Conservation (phyloP, 2,329 filamentous ascomycete species). For the Byssochlamys sp. region DNA sequence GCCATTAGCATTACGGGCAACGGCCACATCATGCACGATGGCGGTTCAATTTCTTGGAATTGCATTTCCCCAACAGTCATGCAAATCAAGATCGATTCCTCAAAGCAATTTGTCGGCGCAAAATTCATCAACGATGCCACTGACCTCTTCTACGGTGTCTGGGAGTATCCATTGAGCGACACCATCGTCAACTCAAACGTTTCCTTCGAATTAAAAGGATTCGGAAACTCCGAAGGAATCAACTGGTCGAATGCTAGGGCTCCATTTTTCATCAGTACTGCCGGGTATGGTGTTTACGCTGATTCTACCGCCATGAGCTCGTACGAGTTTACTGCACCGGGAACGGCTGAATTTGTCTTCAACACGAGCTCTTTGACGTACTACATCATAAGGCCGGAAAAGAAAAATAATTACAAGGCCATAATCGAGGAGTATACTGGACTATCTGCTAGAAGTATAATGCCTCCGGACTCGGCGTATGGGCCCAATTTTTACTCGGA, state of each 20-base stretch:
- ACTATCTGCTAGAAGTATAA: not conserved
- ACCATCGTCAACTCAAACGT: not conserved
- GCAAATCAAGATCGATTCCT: not conserved
- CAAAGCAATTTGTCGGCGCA: not conserved
- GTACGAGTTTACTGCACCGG: not conserved
- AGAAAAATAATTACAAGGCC: not conserved
- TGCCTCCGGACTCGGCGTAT: not conserved
- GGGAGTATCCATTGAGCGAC: not conserved
- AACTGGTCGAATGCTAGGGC: not conserved
- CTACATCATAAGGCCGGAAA: not conserved
- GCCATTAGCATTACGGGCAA: not conserved
- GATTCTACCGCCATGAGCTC: not conserved
- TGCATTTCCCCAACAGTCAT: not conserved
- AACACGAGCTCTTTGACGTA: slow-evolving; percentile 1
- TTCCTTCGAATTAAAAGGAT: not conserved
- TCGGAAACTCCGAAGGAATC: not conserved
- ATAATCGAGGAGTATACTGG: not conserved
- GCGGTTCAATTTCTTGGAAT: not conserved
- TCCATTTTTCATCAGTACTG: not conserved
- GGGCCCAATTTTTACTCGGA: not conserved
- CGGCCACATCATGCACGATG: not conserved
- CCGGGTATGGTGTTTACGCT: not conserved
- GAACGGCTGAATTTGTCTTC: not conserved
- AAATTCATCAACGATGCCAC: not conserved
- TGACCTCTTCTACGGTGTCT: not conserved